Base-by-base conservation (phyloP, 2,329 filamentous ascomycete species). In the Venturia asperata region DNA sequence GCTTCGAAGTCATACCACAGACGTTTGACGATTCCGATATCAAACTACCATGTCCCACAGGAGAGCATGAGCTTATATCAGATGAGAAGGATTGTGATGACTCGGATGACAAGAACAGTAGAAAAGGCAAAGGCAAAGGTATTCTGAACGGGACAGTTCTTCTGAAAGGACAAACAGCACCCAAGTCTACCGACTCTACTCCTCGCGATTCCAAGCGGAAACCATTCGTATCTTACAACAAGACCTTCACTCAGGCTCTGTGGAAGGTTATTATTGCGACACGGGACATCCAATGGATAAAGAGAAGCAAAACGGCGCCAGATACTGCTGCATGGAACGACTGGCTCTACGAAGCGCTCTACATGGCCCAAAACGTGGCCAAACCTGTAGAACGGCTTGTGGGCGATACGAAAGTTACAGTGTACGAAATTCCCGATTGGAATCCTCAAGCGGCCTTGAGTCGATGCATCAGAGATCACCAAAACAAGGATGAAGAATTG, bases 241-340 rank as follows among this genome's bases (percentile, higher is more conserved):
- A 69, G 0, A 74, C 71, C 0, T 82, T 80, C 68, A 82, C 80
- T 0, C 72, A 79, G 64, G 80, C 80, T 0, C 71, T 82, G 0
- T 82, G 78, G 77, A 80, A 78, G 67, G 77, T 77, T 1, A 80
- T 82, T 37, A 72, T 80, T 0, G 73, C 81, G 10, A 78, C 77
- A 3, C 77, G 79, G 61, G 74, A 72, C 21, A 76, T 70, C 0
- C 71, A 73, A 2, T 82, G 80, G 80, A 75, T 80, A 2, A 68
- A 69, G 24, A 70, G 71, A 61, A 75, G 73, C n/a, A 71, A 74
- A 10, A 75, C 77, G 5, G 77, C 77, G 5, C 79, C 78, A 0
- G 69, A 73, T n/a, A 80, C 78, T 0, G 63, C 63, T 4, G 74
- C 74, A 1, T 81, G 79, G 79, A 68, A 70, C 4, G 69, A 74